Percentiles rank a stretch among this genome's conserved stretches.
These are phyloP conservation scores for Cyberlindnera euphorbiae DNA, from an alignment of 805 yeast species.

Conservation along the genomic window DNA sequence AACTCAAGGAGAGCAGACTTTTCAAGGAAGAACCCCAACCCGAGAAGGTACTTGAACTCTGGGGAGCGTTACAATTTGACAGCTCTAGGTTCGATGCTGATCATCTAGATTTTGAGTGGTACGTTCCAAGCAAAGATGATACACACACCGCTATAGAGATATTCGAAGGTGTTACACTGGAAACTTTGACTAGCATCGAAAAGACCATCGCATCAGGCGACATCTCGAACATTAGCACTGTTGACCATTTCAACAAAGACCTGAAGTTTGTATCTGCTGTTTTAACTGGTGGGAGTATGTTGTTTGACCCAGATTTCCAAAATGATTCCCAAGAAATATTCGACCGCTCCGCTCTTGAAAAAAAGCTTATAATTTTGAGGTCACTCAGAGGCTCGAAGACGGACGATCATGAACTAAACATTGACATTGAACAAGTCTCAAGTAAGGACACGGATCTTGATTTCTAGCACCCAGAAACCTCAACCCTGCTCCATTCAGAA, in stretches of 20 bases:
- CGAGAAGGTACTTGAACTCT: slow-evolving; percentile 39
- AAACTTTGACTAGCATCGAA: slow-evolving; percentile 40
- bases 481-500: slow-evolving; percentile 9
- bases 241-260: slow-evolving; percentile 53
- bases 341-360: slow-evolving; percentile 16
- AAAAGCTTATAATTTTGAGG: slow-evolving; percentile 30
- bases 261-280: slow-evolving; percentile 54
- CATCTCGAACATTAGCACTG: slow-evolving; percentile 25
- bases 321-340: slow-evolving; percentile 16
- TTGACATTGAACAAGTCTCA: slow-evolving; percentile 33
- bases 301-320: slow-evolving; percentile 69
- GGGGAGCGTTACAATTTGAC: slow-evolving; percentile 75
- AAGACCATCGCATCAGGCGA: slow-evolving; percentile 26
- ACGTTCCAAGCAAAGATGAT: slow-evolving; percentile 54
- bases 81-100: slow-evolving; percentile 42
- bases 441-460: slow-evolving; percentile 27
- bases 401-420: slow-evolving; percentile 32
- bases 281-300: slow-evolving; percentile 62
- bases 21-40: slow-evolving; percentile 41
- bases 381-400: slow-evolving; percentile 32
- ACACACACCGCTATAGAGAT: slow-evolving; percentile 56
- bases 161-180: slow-evolving; percentile 45
- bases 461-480: slow-evolving; percentile 4
- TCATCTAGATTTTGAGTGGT: slow-evolving; percentile 67
- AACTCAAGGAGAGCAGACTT: slow-evolving; percentile 50